Conservation (phyloP, 257 asterid genomes). For the Coffea eugenioides region DNA sequence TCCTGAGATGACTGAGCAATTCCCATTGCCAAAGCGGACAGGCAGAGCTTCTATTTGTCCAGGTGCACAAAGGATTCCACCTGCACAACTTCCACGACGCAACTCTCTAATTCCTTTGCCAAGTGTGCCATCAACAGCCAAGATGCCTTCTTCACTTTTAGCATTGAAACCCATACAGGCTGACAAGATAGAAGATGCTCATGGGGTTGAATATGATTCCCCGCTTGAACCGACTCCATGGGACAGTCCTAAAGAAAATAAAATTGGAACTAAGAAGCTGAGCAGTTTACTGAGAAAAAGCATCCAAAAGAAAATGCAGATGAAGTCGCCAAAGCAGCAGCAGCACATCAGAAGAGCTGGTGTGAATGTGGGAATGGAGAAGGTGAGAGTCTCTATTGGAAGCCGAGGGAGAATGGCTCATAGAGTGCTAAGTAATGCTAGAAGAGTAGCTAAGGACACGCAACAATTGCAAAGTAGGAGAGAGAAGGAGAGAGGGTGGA, state of each 20-base stretch:
- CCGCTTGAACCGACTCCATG: constrained; percentile 26
- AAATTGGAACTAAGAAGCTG: constrained; percentile 48
- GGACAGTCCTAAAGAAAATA: constrained; percentile 64
- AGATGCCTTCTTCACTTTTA: constrained; percentile 43
- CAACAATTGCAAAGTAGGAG: constrained; percentile 59
- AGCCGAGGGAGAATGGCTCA: constrained; percentile 68
- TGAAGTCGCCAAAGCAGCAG: constrained; percentile 72
- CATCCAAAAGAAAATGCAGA: constrained; percentile 61
- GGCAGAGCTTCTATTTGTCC: constrained; percentile 45
- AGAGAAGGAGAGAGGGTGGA: constrained; percentile 92
- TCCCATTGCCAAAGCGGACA: constrained; percentile 49
- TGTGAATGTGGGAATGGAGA: constrained; percentile 83
- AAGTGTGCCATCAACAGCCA: constrained; percentile 35
- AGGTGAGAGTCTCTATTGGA: constrained; percentile 84
- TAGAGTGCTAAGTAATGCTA: constrained; percentile 58
- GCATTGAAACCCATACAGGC: constrained; percentile 47
- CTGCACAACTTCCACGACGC: constrained; percentile 49
- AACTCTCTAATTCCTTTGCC: constrained; percentile 76
- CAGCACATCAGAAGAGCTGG: constrained; percentile 58
- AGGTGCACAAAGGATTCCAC: constrained; percentile 23
- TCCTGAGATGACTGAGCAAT: constrained; percentile 50
- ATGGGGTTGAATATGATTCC: not conserved
- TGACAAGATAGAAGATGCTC: not conserved
- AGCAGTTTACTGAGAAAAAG: constrained; percentile 56
- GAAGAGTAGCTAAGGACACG: constrained; percentile 58